phyloP scores from a whole-genome alignment of 2,329 filamentous ascomycete genomes.

The Hirsutella minnesotensis region DNA sequence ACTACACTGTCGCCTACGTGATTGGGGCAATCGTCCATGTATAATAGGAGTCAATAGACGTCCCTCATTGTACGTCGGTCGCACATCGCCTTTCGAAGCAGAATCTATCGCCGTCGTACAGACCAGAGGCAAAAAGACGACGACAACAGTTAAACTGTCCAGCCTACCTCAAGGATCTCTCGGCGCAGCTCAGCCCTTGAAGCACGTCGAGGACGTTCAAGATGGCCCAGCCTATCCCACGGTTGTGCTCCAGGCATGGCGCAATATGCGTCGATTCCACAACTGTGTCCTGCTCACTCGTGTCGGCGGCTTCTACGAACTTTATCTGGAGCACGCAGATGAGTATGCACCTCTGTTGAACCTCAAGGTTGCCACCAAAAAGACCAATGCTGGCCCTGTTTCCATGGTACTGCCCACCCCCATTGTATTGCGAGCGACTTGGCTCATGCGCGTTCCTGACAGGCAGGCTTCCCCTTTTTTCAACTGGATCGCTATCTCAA shows the following conservation, averaged over 20 bases:
- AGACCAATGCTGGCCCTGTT: constrained; percentile 65
- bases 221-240: constrained; percentile 58
- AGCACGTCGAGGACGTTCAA: constrained; percentile 22
- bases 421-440: constrained; percentile 2
- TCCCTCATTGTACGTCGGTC: too few relatives aligned
- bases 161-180: constrained; percentile 45
- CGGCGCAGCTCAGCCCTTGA: constrained; percentile 12
- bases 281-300: constrained; percentile 87
- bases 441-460: neutral
- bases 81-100: too few relatives aligned
- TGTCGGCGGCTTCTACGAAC: constrained; percentile 92
- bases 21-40: too few relatives aligned
- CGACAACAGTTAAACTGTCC: constrained; percentile 37
- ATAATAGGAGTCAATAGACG: too few relatives aligned
- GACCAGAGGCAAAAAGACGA: constrained; percentile 25
- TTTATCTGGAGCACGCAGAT: constrained; percentile 94
- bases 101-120: constrained; percentile 1
- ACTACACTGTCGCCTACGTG: too few relatives aligned
- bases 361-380: constrained; percentile 74
- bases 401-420: constrained; percentile 55
- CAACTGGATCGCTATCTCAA: constrained; percentile 91
- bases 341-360: constrained; percentile 78
- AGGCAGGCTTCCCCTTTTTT: constrained; percentile 88
- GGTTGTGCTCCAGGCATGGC: constrained; percentile 76
- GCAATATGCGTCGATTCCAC: constrained; percentile 81